These are phyloP conservation scores for Gamarada debralockiae DNA, from an alignment of 495 filamentous ascomycete species.

Conservation along the genomic window DNA sequence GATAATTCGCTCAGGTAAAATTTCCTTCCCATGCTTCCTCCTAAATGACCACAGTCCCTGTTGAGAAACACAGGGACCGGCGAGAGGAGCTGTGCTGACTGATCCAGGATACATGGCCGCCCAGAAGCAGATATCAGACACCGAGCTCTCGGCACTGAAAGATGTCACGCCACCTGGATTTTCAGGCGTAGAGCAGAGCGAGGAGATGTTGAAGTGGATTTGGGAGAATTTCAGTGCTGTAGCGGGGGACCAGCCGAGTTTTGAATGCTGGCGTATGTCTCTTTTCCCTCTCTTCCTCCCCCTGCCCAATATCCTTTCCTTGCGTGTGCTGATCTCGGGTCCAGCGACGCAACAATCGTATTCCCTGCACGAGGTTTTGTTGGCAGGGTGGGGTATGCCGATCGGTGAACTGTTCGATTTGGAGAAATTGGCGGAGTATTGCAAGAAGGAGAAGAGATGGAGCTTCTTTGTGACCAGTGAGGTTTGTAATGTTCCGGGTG, in stretches of 20 bases:
- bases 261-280: slow-evolving; percentile 41
- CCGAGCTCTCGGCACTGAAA: slow-evolving; percentile 32
- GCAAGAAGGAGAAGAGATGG: slow-evolving; percentile 36
- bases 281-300: not conserved
- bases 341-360: slow-evolving; percentile 11
- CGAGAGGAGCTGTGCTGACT: no score
- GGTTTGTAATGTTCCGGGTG: slow-evolving; percentile 43
- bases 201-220: slow-evolving; percentile 36
- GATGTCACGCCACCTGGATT: slow-evolving; percentile 34
- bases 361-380: slow-evolving; percentile 39
- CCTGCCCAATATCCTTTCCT: not conserved
- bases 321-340: not conserved
- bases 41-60: no score
- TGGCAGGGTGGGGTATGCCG: slow-evolving; percentile 45
- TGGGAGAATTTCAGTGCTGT: slow-evolving; percentile 47
- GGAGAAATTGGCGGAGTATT: slow-evolving; percentile 38
- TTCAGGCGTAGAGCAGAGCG: slow-evolving; percentile 47
- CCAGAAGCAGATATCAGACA: slow-evolving; percentile 25
- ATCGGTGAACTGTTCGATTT: slow-evolving; percentile 48
- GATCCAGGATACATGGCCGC: slow-evolving; percentile 40
- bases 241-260: slow-evolving; percentile 48
- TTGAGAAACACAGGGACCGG: no score
- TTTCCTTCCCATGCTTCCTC: not conserved
- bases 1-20: slow-evolving; percentile 42
- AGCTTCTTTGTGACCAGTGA: slow-evolving; percentile 44